Percentiles rank a stretch among this genome's conserved stretches.
Conservation (phyloP, 768 basidiomycete genomes). For the Phlebiopsis flavidoalba region DNA sequence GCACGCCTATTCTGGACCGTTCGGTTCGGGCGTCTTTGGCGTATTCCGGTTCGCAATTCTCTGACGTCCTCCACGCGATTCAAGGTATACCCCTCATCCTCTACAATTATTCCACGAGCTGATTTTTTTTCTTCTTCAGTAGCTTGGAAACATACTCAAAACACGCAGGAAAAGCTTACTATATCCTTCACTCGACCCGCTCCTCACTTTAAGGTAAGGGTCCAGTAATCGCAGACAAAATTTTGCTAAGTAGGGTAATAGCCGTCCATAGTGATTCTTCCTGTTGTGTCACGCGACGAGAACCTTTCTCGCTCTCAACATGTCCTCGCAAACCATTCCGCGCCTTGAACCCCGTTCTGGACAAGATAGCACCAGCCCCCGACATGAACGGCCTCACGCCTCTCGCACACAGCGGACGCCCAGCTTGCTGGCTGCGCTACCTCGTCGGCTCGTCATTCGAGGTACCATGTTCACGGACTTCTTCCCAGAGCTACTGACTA, state of each 20-base stretch:
- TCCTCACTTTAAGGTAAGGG: constrained; percentile 14
- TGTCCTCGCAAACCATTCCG: constrained; percentile 16
- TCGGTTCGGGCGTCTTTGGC: constrained; percentile 9
- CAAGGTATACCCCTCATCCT: background rate
- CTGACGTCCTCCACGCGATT: constrained; percentile 8
- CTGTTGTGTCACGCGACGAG: constrained; percentile 9
- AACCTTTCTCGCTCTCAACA: constrained; percentile 11
- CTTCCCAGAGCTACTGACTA: constrained; percentile 10
- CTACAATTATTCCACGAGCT: background rate
- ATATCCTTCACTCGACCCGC: constrained; percentile 14
- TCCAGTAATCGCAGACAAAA: background rate
- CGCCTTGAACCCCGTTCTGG: constrained; percentile 10
- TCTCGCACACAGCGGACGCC: constrained; percentile 16
- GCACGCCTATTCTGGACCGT: constrained; percentile 23
- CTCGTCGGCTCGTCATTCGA: constrained; percentile 15
- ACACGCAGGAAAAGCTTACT: constrained; percentile 11
- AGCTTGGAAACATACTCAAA: background rate
- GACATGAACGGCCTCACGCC: constrained; percentile 8
- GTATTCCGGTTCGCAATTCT: constrained; percentile 11
- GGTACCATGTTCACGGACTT: constrained; percentile 14
- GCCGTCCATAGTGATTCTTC: constrained; percentile 14
- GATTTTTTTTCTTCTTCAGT: background rate
- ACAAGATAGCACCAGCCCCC: constrained; percentile 10
- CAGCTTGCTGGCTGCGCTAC: constrained; percentile 3
- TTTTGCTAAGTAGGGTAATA: background rate